A percentile compares a stretch with the other conserved stretches of the same genome.
phyloP scores from a whole-genome alignment of 768 basidiomycete genomes.

The Rhodotorula kratochvilovae region DNA sequence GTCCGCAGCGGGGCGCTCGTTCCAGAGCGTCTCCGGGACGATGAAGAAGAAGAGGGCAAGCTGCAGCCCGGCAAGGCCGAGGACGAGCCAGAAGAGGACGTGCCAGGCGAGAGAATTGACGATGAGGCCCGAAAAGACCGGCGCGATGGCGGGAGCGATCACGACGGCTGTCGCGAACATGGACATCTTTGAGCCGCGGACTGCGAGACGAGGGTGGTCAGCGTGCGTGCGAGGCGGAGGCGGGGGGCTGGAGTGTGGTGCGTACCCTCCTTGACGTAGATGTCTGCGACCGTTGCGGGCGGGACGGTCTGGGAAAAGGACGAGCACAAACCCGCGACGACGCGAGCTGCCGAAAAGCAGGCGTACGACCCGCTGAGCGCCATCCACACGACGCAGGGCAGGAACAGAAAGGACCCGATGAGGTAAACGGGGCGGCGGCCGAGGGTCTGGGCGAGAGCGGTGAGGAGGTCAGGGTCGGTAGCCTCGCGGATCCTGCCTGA shows the following conservation, averaged over 20 bases:
- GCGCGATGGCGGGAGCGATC: slow-evolving; percentile 39
- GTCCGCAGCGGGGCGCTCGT: not conserved
- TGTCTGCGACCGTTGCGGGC: slow-evolving; percentile 41
- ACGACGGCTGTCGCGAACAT: slow-evolving; percentile 36
- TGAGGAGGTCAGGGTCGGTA: not conserved
- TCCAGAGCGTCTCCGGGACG: slow-evolving; percentile 43
- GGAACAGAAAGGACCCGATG: slow-evolving; percentile 18
- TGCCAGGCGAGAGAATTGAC: slow-evolving; percentile 31
- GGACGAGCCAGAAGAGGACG: slow-evolving; percentile 41
- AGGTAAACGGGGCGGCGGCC: slow-evolving; percentile 40
- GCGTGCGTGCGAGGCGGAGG: not conserved
- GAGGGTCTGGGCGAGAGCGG: slow-evolving; percentile 7
- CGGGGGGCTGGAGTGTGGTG: not conserved
- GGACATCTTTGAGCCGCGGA: slow-evolving; percentile 40
- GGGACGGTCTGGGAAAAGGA: slow-evolving; percentile 40
- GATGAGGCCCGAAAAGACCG: slow-evolving; percentile 40
- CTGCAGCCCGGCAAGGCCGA: slow-evolving; percentile 33
- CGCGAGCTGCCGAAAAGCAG: slow-evolving; percentile 36
- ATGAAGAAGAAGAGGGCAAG: slow-evolving; percentile 24
- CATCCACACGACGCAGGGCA: slow-evolving; percentile 40
- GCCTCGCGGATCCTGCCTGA: not conserved
- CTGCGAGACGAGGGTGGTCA: not conserved
- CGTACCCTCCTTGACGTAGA: slow-evolving; percentile 32
- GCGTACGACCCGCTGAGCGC: slow-evolving; percentile 30
- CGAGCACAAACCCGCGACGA: slow-evolving; percentile 35